phyloP scores from a whole-genome alignment of 1,139 yeast genomes.

The Nakaseomyces sp. region DNA sequence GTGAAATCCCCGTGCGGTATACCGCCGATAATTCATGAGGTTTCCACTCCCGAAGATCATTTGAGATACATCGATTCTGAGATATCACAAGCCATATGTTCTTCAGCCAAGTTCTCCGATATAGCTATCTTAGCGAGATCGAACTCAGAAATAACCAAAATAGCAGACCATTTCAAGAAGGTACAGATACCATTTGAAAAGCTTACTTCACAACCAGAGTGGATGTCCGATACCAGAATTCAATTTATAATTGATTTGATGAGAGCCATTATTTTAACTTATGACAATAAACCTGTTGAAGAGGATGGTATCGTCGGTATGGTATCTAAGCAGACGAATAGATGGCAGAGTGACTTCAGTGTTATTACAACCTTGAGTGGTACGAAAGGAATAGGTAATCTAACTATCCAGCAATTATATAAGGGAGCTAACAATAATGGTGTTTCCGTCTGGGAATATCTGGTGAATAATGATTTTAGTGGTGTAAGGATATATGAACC shows the following conservation, averaged over 20 bases:
- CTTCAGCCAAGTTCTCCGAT: constrained; percentile 34
- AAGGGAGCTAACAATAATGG: constrained; percentile 10
- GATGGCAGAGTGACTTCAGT: constrained; percentile 23
- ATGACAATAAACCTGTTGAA: constrained; percentile 9
- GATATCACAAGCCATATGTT: constrained; percentile 20
- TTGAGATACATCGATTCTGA: constrained; percentile 19
- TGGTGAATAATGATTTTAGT: constrained; percentile 8
- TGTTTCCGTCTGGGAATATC: constrained; percentile 23
- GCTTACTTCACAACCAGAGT: constrained; percentile 42
- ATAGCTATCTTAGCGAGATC: constrained; percentile 48
- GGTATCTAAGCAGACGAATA: not conserved
- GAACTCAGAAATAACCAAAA: constrained; percentile 43
- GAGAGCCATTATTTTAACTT: constrained; percentile 29
- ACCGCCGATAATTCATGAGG: constrained; percentile 13
- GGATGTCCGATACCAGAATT: constrained; percentile 42
- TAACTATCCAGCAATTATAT: constrained; percentile 20
- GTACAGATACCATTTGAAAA: constrained; percentile 40
- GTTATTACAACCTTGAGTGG: constrained; percentile 22
- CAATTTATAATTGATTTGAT: constrained; percentile 45
- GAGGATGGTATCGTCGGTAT: not conserved
- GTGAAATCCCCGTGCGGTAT: constrained; percentile 31
- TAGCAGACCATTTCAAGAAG: constrained; percentile 36
- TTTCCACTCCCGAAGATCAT: constrained; percentile 18
- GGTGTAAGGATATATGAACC: not conserved
- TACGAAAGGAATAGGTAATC: constrained; percentile 22